phyloP scores from a whole-genome alignment of 495 filamentous ascomycete genomes.

The Xylaria curta region DNA sequence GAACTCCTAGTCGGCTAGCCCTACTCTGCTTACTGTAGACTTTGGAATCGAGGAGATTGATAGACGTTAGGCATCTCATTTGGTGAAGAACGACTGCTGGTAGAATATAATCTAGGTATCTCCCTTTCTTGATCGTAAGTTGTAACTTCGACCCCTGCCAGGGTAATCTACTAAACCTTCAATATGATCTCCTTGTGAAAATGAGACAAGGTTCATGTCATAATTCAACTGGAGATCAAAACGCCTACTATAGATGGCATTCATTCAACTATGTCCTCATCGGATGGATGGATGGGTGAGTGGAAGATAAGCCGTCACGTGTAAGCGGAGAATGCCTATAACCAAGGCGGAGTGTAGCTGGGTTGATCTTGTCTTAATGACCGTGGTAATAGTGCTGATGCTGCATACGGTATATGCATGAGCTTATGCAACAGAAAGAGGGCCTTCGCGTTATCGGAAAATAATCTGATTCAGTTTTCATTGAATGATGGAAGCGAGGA shows the following conservation, averaged over 20 bases:
- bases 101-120: not conserved
- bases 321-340: not conserved
- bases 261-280: not conserved
- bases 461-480: not conserved
- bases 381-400: not conserved
- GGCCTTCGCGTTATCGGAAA: not conserved
- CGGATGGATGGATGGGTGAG: not conserved
- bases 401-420: not conserved
- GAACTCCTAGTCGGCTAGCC: not conserved
- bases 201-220: not conserved
- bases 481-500: not conserved
- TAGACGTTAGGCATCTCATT: not conserved
- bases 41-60: not conserved
- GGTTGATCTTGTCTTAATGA: slow-evolving; percentile 10
- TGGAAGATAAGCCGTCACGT: not conserved
- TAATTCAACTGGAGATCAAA: not conserved
- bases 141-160: not conserved
- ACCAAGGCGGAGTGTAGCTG: slow-evolving; percentile 14
- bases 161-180: not conserved
- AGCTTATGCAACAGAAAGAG: not conserved
- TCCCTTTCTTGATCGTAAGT: not conserved
- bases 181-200: not conserved
- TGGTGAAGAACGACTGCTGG: not conserved
- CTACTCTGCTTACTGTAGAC: not conserved
- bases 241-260: not conserved